Percentiles rank a stretch among this genome's conserved stretches.
These are phyloP conservation scores for Flueggea neowawraea DNA, from an alignment of 441 rosid genomes.

Conservation along the genomic window DNA sequence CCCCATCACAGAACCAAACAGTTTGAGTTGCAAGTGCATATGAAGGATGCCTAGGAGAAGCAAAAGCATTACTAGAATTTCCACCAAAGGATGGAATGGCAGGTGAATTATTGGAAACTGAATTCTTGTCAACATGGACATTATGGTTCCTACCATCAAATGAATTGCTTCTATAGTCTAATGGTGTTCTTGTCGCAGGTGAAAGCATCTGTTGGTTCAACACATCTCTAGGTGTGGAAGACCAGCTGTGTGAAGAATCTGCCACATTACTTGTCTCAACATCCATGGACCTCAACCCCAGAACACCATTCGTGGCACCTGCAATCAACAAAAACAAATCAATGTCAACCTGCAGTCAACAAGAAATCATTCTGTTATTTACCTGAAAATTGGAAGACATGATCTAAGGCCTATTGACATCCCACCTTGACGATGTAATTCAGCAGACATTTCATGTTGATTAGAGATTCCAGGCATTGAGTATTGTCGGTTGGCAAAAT, in stretches of 20 bases:
- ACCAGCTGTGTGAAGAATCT: constrained; percentile 58
- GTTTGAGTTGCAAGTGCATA: constrained; percentile 40
- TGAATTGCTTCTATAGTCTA: constrained; percentile 60
- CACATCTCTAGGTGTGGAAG: constrained; percentile 63
- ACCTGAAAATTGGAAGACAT: no score
- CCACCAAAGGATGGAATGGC: constrained; percentile 30
- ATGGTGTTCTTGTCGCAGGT: constrained; percentile 54
- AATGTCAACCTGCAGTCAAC: neutral
- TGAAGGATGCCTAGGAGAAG: constrained; percentile 61
- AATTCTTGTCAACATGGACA: constrained; percentile 31
- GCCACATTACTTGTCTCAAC: constrained; percentile 62
- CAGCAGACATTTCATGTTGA: constrained; percentile 30
- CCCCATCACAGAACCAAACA: constrained; percentile 83
- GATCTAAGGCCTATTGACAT: constrained; percentile 2
- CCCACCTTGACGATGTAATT: constrained; percentile 30
- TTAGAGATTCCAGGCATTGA: constrained; percentile 27
- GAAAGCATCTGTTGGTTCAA: constrained; percentile 57
- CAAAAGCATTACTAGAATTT: constrained; percentile 27
- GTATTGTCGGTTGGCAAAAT: constrained; percentile 23
- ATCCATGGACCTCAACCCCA: constrained; percentile 60
- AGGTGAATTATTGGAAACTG: constrained; percentile 28
- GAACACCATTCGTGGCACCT: constrained; percentile 53
- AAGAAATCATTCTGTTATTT: no score
- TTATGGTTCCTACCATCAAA: constrained; percentile 60
- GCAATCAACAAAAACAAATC: constrained; percentile 46